These are phyloP conservation scores for Candolleomyces efflorescens DNA, from an alignment of 768 basidiomycete species.

Conservation along the genomic window DNA sequence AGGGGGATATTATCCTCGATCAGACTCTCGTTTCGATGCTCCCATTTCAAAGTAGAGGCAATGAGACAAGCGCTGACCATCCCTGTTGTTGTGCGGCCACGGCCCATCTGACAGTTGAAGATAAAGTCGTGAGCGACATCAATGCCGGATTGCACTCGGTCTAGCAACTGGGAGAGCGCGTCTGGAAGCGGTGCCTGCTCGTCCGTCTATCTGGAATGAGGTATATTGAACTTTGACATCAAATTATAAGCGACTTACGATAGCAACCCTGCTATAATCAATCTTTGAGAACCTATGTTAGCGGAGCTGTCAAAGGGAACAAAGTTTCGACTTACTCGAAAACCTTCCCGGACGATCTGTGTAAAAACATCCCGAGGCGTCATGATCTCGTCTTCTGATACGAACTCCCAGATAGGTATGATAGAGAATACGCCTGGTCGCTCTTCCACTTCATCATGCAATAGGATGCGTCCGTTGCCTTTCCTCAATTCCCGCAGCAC, in stretches of 20 bases:
- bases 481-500: constrained; percentile 76
- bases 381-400: constrained; percentile 77
- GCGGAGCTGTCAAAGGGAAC: not conserved
- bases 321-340: constrained; percentile 44
- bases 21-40: constrained; percentile 33
- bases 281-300: constrained; percentile 41
- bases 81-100: constrained; percentile 90
- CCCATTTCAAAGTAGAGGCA: constrained; percentile 67
- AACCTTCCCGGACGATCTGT: constrained; percentile 72
- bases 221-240: not conserved
- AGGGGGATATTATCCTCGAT: constrained; percentile 30
- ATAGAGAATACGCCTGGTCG: constrained; percentile 86
- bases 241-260: constrained; percentile 49
- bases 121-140: constrained; percentile 70
- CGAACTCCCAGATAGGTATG: constrained; percentile 92
- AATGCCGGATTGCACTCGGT: constrained; percentile 59
- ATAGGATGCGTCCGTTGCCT: constrained; percentile 72
- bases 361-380: constrained; percentile 83
- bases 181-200: constrained; percentile 94
- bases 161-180: constrained; percentile 74
- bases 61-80: constrained; percentile 91
- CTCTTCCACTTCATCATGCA: constrained; percentile 96
- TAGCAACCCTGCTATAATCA: constrained; percentile 84
- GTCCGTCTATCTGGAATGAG: constrained; percentile 62
- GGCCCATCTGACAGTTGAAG: constrained; percentile 98